phyloP scores from a whole-genome alignment of 176 grass and related monocot species.

The Tillandsia leiboldiana region DNA sequence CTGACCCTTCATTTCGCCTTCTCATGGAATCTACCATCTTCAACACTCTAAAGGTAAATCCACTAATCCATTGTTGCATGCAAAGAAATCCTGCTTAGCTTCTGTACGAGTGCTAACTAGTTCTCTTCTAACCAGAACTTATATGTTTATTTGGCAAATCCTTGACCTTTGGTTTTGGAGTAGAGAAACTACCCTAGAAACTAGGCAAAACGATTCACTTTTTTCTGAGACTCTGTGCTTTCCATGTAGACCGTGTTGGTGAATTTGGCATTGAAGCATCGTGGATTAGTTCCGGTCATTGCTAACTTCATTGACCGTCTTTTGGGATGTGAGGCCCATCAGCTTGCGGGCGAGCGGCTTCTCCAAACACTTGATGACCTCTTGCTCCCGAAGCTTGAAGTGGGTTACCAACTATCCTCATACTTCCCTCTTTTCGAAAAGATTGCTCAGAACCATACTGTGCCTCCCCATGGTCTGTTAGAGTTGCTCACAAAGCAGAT shows the following conservation, averaged over 20 bases:
- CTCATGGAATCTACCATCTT: constrained; percentile 73
- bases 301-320: constrained; percentile 53
- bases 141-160: no score
- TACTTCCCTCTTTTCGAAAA: constrained; percentile 88
- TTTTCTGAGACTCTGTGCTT: background rate
- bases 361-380: constrained; percentile 57
- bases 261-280: constrained; percentile 54
- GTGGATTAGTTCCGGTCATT: constrained; percentile 60
- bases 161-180: no score
- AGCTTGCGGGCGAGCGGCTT: constrained; percentile 38
- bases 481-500: constrained; percentile 73
- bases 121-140: no score
- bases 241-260: constrained; percentile 63
- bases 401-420: constrained; percentile 47
- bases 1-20: constrained; percentile 26
- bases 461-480: constrained; percentile 61
- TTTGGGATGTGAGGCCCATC: constrained; percentile 56
- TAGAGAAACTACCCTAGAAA: no score
- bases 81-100: background rate
- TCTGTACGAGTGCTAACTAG: background rate
- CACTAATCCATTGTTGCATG: constrained; percentile 12
- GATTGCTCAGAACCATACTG: constrained; percentile 62
- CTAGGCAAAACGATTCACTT: background rate
- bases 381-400: constrained; percentile 69
- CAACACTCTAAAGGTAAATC: constrained; percentile 66